Conservation (phyloP, 345 rosid species). For the Syzygium grande region DNA sequence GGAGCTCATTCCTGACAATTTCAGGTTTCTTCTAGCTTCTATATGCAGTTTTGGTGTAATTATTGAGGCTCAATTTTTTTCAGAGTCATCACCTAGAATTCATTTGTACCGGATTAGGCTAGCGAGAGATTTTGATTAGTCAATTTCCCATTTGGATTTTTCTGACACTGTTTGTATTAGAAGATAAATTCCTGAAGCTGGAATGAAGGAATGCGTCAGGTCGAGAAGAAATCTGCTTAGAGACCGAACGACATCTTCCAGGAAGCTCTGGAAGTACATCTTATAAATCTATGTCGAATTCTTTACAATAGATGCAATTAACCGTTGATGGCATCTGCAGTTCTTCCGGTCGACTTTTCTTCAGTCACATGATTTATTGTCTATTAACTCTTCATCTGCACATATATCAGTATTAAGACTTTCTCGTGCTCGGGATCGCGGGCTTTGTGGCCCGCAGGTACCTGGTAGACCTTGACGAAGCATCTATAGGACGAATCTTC, state of each 20-base stretch:
- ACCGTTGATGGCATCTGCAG: neutral
- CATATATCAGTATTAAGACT: neutral
- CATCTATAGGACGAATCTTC: neutral
- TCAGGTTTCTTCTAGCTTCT: neutral
- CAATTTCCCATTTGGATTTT: neutral
- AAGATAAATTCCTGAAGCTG: neutral
- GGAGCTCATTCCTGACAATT: neutral
- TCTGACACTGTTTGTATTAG: neutral
- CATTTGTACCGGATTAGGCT: neutral
- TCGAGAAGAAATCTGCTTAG: neutral
- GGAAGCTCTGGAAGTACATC: neutral
- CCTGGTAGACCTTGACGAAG: neutral
- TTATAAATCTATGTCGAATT: neutral
- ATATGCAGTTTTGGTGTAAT: neutral
- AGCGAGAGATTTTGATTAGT: neutral
- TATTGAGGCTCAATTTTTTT: neutral
- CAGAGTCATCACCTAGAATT: neutral
- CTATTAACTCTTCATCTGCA: neutral
- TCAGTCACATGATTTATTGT: neutral
- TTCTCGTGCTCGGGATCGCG: neutral
- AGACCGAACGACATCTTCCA: neutral
- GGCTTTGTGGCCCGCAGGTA: neutral
- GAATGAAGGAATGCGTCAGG: neutral
- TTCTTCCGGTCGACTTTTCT: neutral
- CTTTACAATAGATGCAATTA: neutral